Evolutionary conservation across 2,329 filamentous ascomycete species (phyloP), one percentile per base, ranked within the genome.

Genomic region (Aspergillus pseudonomiae): DNA sequence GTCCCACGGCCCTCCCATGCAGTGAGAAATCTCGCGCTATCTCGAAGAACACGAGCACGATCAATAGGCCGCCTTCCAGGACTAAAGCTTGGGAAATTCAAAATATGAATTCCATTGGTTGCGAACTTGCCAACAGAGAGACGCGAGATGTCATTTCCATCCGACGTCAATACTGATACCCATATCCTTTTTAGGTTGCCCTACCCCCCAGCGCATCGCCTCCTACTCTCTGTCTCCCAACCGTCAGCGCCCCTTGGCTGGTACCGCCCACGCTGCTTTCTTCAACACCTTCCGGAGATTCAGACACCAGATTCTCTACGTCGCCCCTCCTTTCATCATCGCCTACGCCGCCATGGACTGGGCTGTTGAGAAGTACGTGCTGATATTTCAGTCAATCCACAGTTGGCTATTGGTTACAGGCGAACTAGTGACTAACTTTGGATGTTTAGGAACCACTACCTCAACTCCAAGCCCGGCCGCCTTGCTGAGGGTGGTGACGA

Each of bases 201-300:
- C 76, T 59, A 78, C 75, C 50, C 76, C 76, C 68, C 87, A 89
- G 76, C 87, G 87, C 73, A 82, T 90, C 64, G 81, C 84, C 62
- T 83, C 84, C 74, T 98, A 96, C 83, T 86, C 89, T 70, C 78
- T 99, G 71, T 90, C 92, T 72, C 82, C 91, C 71, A 98, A 99
- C 87, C 90, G 91, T 78, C 94, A 97, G 84, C 89, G 91, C 75
- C 91, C 93, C 68, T 86, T 96, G 71, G 93, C 93, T 68, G 92
- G 92, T 74, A 84, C 90, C 65, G 80, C 86, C 69, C 83, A 94
- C 80, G 91, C 90, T 71, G 94, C 94, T 75, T 82, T 98, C 84
- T 98, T 98, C 90, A 99, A 99, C 88, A 90, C 88, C 73, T 96
- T 91, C 87, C 90, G 95, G 80, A 89, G 95, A 75, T 91, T 91